Evolutionary conservation across 768 basidiomycete genomes (phyloP).

Genomic region (Amyloporia xantha): DNA sequence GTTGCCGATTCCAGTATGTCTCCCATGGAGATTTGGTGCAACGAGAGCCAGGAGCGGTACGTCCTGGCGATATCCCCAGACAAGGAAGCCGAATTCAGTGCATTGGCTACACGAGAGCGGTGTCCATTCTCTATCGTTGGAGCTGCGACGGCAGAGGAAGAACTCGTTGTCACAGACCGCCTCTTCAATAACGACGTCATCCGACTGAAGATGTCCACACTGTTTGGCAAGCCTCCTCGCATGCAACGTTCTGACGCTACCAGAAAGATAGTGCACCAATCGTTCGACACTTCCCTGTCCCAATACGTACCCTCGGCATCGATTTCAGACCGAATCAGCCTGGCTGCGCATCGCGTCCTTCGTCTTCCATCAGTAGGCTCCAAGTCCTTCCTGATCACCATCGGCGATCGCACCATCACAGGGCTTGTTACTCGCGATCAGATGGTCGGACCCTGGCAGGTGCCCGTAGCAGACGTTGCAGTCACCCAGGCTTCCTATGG

Average conservation of each 20-base stretch:
- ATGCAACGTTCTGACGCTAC: conserved; percentile 73
- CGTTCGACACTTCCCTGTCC: conserved; percentile 69
- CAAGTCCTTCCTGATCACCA: conserved; percentile 97
- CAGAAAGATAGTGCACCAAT: conserved; percentile 29
- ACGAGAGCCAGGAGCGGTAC: conserved; percentile 97
- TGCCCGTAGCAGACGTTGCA: conserved; percentile 95
- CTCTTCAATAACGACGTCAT: conserved; percentile 76
- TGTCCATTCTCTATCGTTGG: conserved; percentile 95
- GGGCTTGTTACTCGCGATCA: conserved; percentile 95
- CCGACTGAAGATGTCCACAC: conserved; percentile 84
- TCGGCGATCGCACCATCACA: conserved; percentile 91
- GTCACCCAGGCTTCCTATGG: conserved; percentile 94
- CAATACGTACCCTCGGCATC: conserved; percentile 51
- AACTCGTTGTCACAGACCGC: conserved; percentile 85
- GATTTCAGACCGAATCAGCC: conserved; percentile 43
- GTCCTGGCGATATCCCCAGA: conserved; percentile 81
- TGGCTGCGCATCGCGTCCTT: conserved; percentile 76
- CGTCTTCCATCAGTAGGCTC: conserved; percentile 90
- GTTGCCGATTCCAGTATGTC: conserved; percentile 93
- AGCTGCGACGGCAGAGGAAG: conserved; percentile 71
- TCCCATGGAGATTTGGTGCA: conserved; percentile 99
- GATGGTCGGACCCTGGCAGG: conserved; percentile 99
- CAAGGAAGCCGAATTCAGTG: conserved; percentile 57
- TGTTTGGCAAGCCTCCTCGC: conserved; percentile 94
- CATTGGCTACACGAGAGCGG: conserved; percentile 79